Base-by-base conservation (phyloP, 2,329 filamentous ascomycete genomes). In the Aureobasidium melanogenum region DNA sequence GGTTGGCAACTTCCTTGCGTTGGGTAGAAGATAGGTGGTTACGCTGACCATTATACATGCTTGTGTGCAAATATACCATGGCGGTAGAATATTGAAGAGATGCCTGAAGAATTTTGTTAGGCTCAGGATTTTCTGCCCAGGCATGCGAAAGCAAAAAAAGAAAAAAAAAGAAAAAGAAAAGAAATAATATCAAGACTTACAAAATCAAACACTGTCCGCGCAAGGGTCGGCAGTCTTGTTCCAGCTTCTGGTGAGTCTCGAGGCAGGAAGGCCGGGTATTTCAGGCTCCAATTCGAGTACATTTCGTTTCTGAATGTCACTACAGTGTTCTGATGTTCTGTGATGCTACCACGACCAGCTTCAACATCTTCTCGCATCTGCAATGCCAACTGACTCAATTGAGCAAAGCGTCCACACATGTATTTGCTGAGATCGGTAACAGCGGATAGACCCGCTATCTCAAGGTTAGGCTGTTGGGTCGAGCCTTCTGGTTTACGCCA, bases 31-130 rank as follows among this genome's bases (percentile, higher is more conserved):
- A 15, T 9, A n/a, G 43, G 24, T 78, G 72, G 3, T 74, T 65
- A 2, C 74, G 69, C 68, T 84, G 81, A 3, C 72, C 70, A 4
- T 76, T 74, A 73, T 77, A 82, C 75, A 84, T 79, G 66, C 76
- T 80, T 5, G 79, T 82, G 60, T 79, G 77, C n/a, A 77, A 75
- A 66, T 82, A 83, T 47, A 84, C 74, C 26, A 79, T 72, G 43
- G 75, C 9, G 3, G 62, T 48, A 15, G 63, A 62, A 19, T 60
- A 64, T 28, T 64, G 56, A 4, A 62, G n/a, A 32, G 34, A 51
- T 32, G 56, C 56, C 56, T 59, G 17, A 2, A 32, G 5, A 8
- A 3, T 38, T 38, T 22, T 12, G 22, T 41, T 12, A 55, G 34
- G 12, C 2, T 39, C 17, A 4, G 3, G 12, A 43, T 30, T 32